Base-by-base conservation (phyloP, 192 early-diverging fungal species). In the Backusella circina region DNA sequence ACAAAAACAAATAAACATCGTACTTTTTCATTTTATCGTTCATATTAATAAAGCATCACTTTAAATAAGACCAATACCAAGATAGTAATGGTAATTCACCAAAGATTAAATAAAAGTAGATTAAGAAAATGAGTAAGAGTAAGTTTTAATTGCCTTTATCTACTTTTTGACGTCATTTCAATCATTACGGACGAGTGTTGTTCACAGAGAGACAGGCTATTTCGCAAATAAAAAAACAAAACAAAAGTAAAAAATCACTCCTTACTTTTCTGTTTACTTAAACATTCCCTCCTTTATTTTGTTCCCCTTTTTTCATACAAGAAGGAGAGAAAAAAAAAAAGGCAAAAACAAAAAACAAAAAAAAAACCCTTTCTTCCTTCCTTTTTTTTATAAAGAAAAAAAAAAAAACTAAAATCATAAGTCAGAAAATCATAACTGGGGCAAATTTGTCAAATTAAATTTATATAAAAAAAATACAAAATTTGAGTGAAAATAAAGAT, bases 241-340 rank as follows among this genome's bases (percentile, higher is more conserved):
- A 57, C n/a, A 57, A 57, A 26, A 57, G 23, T 57, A 47, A 28
- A 61, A 61, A 61, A 28, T 13, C 23, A 26, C 67, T 68, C 67
- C 67, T 68, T 68, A 68, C 67, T 68, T 68, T 33, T 68, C 67
- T 68, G 67, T 68, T 68, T 68, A 68, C 36, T 21, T 68, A 33
- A 38, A 68, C 33, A 68, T 37, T 37, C 67, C 54, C 54, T 61
- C 54, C 54, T 61, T 61, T 61, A 61, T 61, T 61, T 61, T 57
- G 1, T 9, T 23, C 23, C 54, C 54, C 54, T 26, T 57, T 57
- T 57, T 57, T 26, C 23, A 26, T 57, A 57, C 54, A 26, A 26
- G 54, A 23, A 57, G 54, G 9, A 54, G 15, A 8, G 26, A 10
- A 26, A 57, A 23, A 21, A 7, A 23, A 26, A 26, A 57, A 57